Evolutionary conservation across 1,284 basidiomycete genomes (phyloP), one percentile per base, ranked within the genome.

Genomic region (Inonotus obliquus): DNA sequence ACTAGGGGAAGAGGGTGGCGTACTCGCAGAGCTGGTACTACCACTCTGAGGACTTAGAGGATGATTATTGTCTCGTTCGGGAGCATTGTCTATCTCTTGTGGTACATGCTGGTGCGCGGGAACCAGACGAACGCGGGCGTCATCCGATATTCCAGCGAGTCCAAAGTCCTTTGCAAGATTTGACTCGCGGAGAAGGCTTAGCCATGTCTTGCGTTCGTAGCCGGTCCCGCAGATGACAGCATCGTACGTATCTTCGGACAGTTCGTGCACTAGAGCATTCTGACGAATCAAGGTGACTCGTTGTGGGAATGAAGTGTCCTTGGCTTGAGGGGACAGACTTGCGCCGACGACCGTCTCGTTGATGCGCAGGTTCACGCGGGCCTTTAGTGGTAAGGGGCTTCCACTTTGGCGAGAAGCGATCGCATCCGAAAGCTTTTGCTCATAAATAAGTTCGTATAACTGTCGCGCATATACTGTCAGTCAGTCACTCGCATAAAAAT

Each of bases 211-310:
- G 41, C 83, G 77, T 57, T 82, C 77, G 67, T 85, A 85, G 9
- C 83, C 83, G 10, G 83, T 85, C 4, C 81, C 83, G 66, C 80
- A 81, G 59, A 85, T 70, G 65, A 85, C 70, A n/a, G 71, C 75
- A 65, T 84, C 80, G 69, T 84, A 85, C 23, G 71, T 71, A 38
- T 68, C 63, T 60, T 76, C 70, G 23, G 66, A 64, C 56, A 75
- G 65, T 7, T 70, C 67, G 10, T 70, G 71, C 29, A 72, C 74
- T 59, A 75, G 69, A 6, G 71, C 64, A 66, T 79, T 72, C 66
- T 79, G 77, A 41, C 76, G 70, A 45, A 71, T 73, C 45, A 81
- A 66, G 19, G 69, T 67, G 59, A 80, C 68, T 2, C 67, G 53
- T 19, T 69, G 63, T 52, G 57, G 37, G 13, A 32, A 19, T 0